Evolutionary conservation across 768 basidiomycete genomes (phyloP).

Genomic region (Clitopilus passeckerianus): DNA sequence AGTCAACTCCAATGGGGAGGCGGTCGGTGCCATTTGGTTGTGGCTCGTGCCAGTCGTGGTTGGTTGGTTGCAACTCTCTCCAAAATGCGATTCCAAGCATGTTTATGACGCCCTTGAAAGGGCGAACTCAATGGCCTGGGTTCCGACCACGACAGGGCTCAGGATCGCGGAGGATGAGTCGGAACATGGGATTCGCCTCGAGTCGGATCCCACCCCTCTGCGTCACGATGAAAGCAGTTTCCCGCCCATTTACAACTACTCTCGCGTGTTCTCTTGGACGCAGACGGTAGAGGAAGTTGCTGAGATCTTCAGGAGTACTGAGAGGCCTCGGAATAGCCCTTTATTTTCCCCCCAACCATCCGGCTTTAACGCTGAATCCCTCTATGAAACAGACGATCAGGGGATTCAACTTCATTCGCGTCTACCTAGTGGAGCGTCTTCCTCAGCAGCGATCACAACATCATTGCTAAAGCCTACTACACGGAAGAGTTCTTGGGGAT

Average conservation of each 20-base stretch:
- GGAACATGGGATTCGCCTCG: conserved; percentile 16
- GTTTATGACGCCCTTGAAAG: conserved; percentile 21
- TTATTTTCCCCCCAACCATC: neutral
- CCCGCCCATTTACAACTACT: conserved; percentile 25
- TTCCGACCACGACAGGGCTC: neutral
- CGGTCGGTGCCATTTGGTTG: conserved; percentile 36
- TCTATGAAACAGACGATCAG: neutral
- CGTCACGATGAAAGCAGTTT: conserved; percentile 16
- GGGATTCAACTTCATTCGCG: neutral
- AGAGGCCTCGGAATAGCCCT: neutral
- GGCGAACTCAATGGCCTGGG: conserved; percentile 18
- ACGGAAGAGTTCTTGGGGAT: neutral
- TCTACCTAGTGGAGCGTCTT: neutral
- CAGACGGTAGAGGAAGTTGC: conserved; percentile 19
- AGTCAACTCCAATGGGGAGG: conserved; percentile 31
- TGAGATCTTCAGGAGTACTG: neutral
- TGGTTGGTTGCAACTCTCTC: conserved; percentile 40
- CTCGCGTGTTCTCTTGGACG: conserved; percentile 23
- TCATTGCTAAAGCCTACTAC: neutral
- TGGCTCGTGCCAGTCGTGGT: conserved; percentile 39
- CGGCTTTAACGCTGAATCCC: neutral
- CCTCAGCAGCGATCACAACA: neutral
- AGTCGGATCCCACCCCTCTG: neutral
- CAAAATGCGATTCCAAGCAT: conserved; percentile 31
- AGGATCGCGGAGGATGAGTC: neutral